Percentiles rank a stretch among this genome's conserved stretches.
Evolutionary conservation across 2,329 filamentous ascomycete genomes (phyloP).

Genomic region (Helotiales sp.): DNA sequence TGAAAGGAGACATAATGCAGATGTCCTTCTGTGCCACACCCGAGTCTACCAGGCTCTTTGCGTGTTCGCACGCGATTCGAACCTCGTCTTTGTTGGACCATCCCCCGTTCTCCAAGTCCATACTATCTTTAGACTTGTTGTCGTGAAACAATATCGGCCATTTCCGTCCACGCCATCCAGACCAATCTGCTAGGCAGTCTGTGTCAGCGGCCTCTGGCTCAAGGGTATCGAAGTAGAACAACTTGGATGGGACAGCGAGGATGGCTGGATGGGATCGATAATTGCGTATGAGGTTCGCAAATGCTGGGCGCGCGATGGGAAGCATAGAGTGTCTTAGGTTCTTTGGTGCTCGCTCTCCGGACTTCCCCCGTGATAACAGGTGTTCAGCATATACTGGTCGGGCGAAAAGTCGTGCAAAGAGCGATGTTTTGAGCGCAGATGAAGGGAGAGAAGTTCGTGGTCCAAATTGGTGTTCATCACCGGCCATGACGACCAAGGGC

Average conservation of each 20-base stretch:
- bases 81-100: slow-evolving; percentile 30
- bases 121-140: slow-evolving; percentile 27
- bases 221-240: slow-evolving; percentile 31
- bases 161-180: slow-evolving; percentile 24
- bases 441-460: slow-evolving; percentile 25
- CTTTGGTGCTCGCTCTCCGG: slow-evolving; percentile 19
- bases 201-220: slow-evolving; percentile 27
- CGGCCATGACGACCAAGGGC: slow-evolving; percentile 30
- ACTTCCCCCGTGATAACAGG: slow-evolving; percentile 25
- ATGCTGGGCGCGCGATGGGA: slow-evolving; percentile 30
- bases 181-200: slow-evolving; percentile 23
- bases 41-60: slow-evolving; percentile 18
- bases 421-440: slow-evolving; percentile 28
- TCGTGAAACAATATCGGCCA: slow-evolving; percentile 32
- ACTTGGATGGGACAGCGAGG: slow-evolving; percentile 31
- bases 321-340: slow-evolving; percentile 26
- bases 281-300: slow-evolving; percentile 33
- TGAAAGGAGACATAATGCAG: slow-evolving; percentile 34
- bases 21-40: slow-evolving; percentile 25
- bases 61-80: slow-evolving; percentile 27
- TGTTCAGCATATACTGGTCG: slow-evolving; percentile 29
- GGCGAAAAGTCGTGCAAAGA: slow-evolving; percentile 28
- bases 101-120: slow-evolving; percentile 27
- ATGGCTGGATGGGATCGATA: slow-evolving; percentile 34
- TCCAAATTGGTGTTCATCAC: slow-evolving; percentile 31